Base-by-base conservation (phyloP, 305 asterid genomes). In the Solanum hybrid region DNA sequence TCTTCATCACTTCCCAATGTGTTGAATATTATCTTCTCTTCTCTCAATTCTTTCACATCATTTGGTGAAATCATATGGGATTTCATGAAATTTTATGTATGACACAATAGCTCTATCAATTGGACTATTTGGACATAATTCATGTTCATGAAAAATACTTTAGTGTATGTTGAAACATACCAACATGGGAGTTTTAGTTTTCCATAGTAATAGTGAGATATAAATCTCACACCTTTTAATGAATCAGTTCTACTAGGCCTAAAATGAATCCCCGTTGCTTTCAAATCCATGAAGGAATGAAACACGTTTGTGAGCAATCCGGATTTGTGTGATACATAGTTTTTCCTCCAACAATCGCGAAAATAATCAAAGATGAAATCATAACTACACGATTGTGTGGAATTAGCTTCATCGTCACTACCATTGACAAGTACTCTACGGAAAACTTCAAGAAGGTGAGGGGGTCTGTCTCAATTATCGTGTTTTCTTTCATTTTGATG, bases 211-310 rank as follows among this genome's bases (percentile, higher is more conserved):
- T 15, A 36, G 13, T 80, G 31, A 11, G 94, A 73, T 24, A 56
- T 31, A 88, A 93, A 91, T 2, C 17, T 86, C 31, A 91, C 66
- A 42, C 85, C 80, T 77, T 10, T 90, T 42, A 91, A n/a, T 29
- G 92, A 89, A 32, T 87, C 2, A 6, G 82, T 27, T 1, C 72
- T 10, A 45, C 87, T 82, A 24, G 73, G 87, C 6, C 40, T 14
- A 78, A 91, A 89, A 17, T 87, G 86, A 45, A 93, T 91, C 7
- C 95, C 94, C 84, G 89, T 93, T 6, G 90, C 89, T 88, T 92
- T 91, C 12, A 93, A 90, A 13, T 91, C 90, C 9, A 89, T 89
- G 6, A 89, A 91, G 0, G 93, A 90, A 10, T 87, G 85, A 78
- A 88, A 90, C 3, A 76, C 89, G 4, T 81, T 40, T 14, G 71